Base-by-base conservation (phyloP, 139 green algal species). In the Chlorella sp. region DNA sequence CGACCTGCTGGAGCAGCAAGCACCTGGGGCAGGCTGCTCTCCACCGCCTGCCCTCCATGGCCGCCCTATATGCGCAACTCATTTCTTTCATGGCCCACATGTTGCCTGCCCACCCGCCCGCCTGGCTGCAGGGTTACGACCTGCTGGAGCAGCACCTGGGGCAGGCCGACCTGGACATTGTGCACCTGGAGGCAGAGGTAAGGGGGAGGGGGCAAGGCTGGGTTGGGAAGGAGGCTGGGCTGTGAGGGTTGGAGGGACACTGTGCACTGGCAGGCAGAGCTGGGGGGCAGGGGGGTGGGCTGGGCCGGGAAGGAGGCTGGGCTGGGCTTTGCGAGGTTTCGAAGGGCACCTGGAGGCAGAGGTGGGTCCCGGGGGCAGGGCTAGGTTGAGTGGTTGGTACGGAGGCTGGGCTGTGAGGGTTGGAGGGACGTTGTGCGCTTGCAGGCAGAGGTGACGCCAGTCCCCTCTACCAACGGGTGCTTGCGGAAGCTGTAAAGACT, bases 81-180 rank as follows among this genome's bases (percentile, higher is more conserved):
- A 18, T 15, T 30, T 5, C 37, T 53, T 28, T 28, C 36, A 1
- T 57, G 36, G 28, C 18, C 36, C 78, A 36, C 78, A 26, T 3
- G 28, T 18, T 12, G 9, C 19, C 79, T 64, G 39, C 79, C 79
- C 28, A 3, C 79, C 42, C 42, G 37, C 37, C 32, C n/a, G 75
- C 34, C 34, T 30, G 12, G 15, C 91, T 94, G 78, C 93, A 96
- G 79, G 95, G 90, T 26, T 91, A 95, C 61, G 95, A 97, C 66
- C 91, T 98, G 78, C 69, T 98, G 75, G 92, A 96, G 40, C 91
- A 91, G 88, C 94, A 98, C 81, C 71, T 94, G 22, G 42, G 85
- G 16, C 90, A 96, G 57, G 88, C 97, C 39, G 94, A 97, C 34
- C 86, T 87, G n/a, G 92, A 96, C 60, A 90, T 96, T 48, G 88